These are phyloP conservation scores for Pluteus cervinus DNA, from an alignment of 768 basidiomycete genomes.

Conservation along the genomic window DNA sequence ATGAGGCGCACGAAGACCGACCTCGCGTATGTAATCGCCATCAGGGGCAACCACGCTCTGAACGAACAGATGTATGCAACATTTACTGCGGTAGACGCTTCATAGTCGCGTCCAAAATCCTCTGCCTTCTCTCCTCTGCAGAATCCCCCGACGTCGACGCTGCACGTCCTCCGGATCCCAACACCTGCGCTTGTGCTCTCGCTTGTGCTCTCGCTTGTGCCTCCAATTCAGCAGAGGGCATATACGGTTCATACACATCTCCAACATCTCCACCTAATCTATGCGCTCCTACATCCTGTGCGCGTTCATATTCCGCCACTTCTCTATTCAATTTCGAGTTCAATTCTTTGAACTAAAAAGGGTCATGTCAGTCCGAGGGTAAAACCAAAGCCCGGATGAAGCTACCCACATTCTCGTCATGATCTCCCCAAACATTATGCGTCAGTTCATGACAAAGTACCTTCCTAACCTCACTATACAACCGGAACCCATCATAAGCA, in stretches of 20 bases:
- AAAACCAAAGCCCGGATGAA: not conserved
- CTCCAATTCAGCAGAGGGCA: conserved; percentile 40
- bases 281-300: conserved; percentile 47
- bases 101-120: conserved; percentile 56
- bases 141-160: conserved; percentile 30
- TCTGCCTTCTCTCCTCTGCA: conserved; percentile 48
- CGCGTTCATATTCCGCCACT: conserved; percentile 61
- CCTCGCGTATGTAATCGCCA: no score
- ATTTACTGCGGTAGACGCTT: conserved; percentile 52
- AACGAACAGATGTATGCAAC: no score
- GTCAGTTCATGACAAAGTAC: conserved; percentile 75
- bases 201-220: conserved; percentile 46
- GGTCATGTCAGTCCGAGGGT: not conserved
- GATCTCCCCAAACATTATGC: conserved; percentile 70
- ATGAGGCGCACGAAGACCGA: no score
- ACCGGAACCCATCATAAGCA: conserved; percentile 64
- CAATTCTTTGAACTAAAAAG: conserved; percentile 63
- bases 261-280: conserved; percentile 30
- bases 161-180: conserved; percentile 30
- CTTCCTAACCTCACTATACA: conserved; percentile 56
- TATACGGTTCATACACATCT: conserved; percentile 42
- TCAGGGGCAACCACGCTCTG: no score
- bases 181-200: conserved; percentile 41
- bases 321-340: conserved; percentile 73
- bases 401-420: conserved; percentile 64